A percentile compares a stretch with the other conserved stretches of the same genome.
Conservation (phyloP, 2,329 filamentous ascomycete species). For the Aspergillus sp. region DNA sequence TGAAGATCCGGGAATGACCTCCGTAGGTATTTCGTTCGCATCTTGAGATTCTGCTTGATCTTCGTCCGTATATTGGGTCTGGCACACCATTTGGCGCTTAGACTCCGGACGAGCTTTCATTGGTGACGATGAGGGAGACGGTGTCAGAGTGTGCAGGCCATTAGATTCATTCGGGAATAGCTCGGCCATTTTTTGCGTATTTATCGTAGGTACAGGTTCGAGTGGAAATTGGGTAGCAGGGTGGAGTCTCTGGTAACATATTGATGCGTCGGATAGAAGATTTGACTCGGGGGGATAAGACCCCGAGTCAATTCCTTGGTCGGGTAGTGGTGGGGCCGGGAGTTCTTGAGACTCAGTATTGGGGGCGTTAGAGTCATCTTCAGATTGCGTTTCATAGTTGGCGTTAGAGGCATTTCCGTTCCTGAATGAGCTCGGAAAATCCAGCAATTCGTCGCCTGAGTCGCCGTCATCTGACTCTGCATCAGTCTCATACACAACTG, state of each 20-base stretch:
- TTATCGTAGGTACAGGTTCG: constrained; percentile 35
- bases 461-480: constrained; percentile 39
- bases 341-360: constrained; percentile 33
- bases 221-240: constrained; percentile 38
- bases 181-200: constrained; percentile 38
- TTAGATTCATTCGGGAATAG: constrained; percentile 35
- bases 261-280: constrained; percentile 36
- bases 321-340: constrained; percentile 24
- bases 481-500: constrained; percentile 45
- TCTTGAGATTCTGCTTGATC: constrained; percentile 23
- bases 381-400: background rate
- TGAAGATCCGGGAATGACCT: constrained; percentile 43
- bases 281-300: constrained; percentile 25
- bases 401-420: background rate
- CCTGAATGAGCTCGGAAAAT: constrained; percentile 12
- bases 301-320: constrained; percentile 24
- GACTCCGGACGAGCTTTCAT: constrained; percentile 1
- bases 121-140: constrained; percentile 11
- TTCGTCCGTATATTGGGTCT: constrained; percentile 19
- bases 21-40: constrained; percentile 24
- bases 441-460: constrained; percentile 21
- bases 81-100: constrained; percentile 10
- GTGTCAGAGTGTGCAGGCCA: constrained; percentile 13
- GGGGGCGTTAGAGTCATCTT: constrained; percentile 13
- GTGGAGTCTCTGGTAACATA: constrained; percentile 38